These are phyloP conservation scores for Nepenthes alata DNA, from an alignment of 179 eudicot species.

Conservation along the genomic window DNA sequence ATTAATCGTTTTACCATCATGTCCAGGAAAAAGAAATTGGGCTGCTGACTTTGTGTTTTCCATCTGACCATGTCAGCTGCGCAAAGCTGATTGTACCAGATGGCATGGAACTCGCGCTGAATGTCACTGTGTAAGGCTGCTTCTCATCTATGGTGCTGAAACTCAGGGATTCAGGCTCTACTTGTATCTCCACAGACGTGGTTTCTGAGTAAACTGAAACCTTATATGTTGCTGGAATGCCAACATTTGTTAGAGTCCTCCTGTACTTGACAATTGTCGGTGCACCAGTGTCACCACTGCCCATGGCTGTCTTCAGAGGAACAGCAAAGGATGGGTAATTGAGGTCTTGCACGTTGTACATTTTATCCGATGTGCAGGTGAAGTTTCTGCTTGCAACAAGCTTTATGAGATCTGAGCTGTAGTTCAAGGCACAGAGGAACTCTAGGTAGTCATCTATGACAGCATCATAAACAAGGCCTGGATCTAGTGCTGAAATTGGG, in stretches of 20 bases:
- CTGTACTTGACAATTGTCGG: constrained; percentile 29
- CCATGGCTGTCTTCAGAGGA: constrained; percentile 43
- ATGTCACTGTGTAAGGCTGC: constrained; percentile 48
- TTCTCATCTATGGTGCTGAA: constrained; percentile 48
- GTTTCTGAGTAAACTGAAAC: constrained; percentile 35
- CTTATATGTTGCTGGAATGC: constrained; percentile 49
- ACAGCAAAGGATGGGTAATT: constrained; percentile 77
- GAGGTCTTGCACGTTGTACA: constrained; percentile 36
- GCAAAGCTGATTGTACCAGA: constrained; percentile 47
- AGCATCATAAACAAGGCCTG: constrained; percentile 69
- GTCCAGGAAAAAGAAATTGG: constrained; percentile 58
- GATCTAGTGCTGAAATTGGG: constrained; percentile 62
- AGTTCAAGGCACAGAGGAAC: constrained; percentile 69
- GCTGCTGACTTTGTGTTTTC: constrained; percentile 49
- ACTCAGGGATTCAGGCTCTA: constrained; percentile 47
- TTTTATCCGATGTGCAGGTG: constrained; percentile 35
- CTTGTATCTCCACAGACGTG: constrained; percentile 35
- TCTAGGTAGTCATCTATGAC: constrained; percentile 40
- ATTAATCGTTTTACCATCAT: constrained; percentile 13
- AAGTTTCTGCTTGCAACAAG: constrained; percentile 21
- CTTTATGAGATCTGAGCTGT: constrained; percentile 39
- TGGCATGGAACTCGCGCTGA: constrained; percentile 54
- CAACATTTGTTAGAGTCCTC: constrained; percentile 70
- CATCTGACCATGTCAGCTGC: constrained; percentile 48
- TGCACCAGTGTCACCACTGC: constrained; percentile 25